Base-by-base conservation (phyloP, 2,329 filamentous ascomycete species). In the Botryotinia convoluta region DNA sequence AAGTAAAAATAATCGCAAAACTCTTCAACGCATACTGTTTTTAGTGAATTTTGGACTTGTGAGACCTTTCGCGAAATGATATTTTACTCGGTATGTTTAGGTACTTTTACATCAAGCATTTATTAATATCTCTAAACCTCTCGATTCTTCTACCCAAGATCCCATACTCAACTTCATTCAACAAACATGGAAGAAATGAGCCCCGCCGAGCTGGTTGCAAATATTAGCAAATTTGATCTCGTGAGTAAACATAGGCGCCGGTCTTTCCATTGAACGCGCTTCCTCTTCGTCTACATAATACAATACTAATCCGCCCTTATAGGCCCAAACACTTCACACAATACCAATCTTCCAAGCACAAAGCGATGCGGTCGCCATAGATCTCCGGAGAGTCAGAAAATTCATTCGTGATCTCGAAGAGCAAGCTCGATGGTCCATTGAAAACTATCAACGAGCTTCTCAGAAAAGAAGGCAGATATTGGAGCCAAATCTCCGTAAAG, bases 141-240 rank as follows among this genome's bases (percentile, higher is more conserved):
- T n/a, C 14, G 6, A 54, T 29, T 29, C 5, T 2, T 54, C 14
- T 1, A 29, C n/a, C 6, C n/a, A 29, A 29, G 29, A 16, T n/a
- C 12, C 26, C 14, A n/a, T n/a, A 14, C 29, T 54, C 6, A 54
- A 29, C n/a, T n/a, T 18, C 51, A 29, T 29, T 3, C 16, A 3
- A 12, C 26, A 54, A 54, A 29, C 51, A n/a, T 54, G 51, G 51
- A 54, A 3, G n/a, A 10, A 29, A 18, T 29, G 3, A 14, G 1
- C 5, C 0, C 0, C 9, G 22, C 26, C 4, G 1, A 51, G 0
- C 22, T 51, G 4, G 48, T 2, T n/a, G 26, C 4, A n/a, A 10
- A 26, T 0, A 12, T 51, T 4, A 51, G 48, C 1, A 14, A 4
- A n/a, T 14, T 6, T 0, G 2, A n/a, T 6, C 10, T 51, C 1